These are phyloP conservation scores for Pyrenophora graminea DNA, from an alignment of 2,329 filamentous ascomycete species.

Conservation along the genomic window DNA sequence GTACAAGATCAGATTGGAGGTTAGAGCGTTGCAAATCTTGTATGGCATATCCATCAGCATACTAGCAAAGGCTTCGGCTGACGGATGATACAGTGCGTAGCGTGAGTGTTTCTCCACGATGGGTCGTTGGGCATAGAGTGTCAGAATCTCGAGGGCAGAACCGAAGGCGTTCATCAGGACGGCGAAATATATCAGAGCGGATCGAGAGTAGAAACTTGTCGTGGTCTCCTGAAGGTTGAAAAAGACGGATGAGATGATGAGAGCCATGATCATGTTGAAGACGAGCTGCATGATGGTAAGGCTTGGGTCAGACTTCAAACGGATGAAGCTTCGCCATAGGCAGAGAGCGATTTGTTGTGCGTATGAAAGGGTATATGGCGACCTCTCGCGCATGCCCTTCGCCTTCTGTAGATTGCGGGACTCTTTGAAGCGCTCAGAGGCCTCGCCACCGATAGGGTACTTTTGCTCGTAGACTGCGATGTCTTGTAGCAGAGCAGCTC, in stretches of 20 bases:
- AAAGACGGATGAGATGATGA: conserved; percentile 81
- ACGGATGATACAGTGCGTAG: conserved; percentile 88
- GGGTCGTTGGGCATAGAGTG: conserved; percentile 83
- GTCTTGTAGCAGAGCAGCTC: conserved; percentile 49
- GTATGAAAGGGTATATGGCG: conserved; percentile 82
- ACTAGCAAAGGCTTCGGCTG: conserved; percentile 82
- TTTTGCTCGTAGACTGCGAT: conserved; percentile 54
- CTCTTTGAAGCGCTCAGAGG: conserved; percentile 51
- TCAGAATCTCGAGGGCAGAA: conserved; percentile 80
- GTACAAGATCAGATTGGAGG: conserved; percentile 81
- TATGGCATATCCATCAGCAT: conserved; percentile 87
- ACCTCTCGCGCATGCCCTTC: conserved; percentile 62
- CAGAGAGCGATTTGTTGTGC: conserved; percentile 77
- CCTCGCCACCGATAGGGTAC: conserved; percentile 52
- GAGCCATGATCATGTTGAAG: conserved; percentile 74
- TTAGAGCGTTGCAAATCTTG: conserved; percentile 73
- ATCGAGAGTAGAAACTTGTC: conserved; percentile 75
- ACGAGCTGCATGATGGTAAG: conserved; percentile 70
- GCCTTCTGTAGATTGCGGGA: conserved; percentile 54
- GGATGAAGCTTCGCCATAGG: conserved; percentile 77
- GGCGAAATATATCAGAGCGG: conserved; percentile 83
- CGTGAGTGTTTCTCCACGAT: conserved; percentile 89
- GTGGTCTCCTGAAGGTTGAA: conserved; percentile 72
- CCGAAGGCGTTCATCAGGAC: conserved; percentile 85
- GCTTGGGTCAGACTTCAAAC: conserved; percentile 75